Percentiles rank a stretch among this genome's conserved stretches.
phyloP scores from a whole-genome alignment of 2,329 filamentous ascomycete genomes.

The Aspergillus floridensis region DNA sequence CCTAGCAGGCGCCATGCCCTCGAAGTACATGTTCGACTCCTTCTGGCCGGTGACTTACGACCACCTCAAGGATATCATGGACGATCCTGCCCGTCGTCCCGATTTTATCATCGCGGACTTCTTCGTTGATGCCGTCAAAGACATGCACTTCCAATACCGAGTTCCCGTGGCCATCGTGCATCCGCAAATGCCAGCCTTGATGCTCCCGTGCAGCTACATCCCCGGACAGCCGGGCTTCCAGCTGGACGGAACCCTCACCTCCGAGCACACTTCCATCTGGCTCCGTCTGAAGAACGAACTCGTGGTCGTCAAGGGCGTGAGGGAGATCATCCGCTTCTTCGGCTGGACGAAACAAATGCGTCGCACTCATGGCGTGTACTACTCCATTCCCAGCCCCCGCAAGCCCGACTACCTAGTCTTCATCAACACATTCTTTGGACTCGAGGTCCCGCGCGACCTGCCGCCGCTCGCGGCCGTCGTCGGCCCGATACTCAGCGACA shows the following conservation, averaged over 20 bases:
- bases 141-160: conserved; percentile 39
- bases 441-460: conserved; percentile 45
- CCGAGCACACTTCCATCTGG: conserved; percentile 40
- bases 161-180: conserved; percentile 42
- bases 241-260: conserved; percentile 36
- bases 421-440: conserved; percentile 47
- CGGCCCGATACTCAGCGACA: conserved; percentile 42
- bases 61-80: conserved; percentile 24
- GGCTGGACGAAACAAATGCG: conserved; percentile 37
- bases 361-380: conserved; percentile 27
- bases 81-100: conserved; percentile 26
- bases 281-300: conserved; percentile 40
- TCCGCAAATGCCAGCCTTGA: conserved; percentile 44
- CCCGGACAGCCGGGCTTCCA: conserved; percentile 46
- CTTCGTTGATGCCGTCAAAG: conserved; percentile 44
- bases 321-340: conserved; percentile 29
- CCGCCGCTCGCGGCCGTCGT: conserved; percentile 41
- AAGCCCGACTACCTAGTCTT: conserved; percentile 46
- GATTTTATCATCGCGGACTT: conserved; percentile 47
- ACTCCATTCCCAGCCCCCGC: conserved; percentile 25
- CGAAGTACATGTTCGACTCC: conserved; percentile 41
- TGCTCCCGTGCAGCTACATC: conserved; percentile 41
- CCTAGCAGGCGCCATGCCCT: conserved; percentile 31
- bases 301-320: conserved; percentile 30
- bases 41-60: conserved; percentile 36